These are phyloP conservation scores for Aspergillus bombycis DNA, from an alignment of 2,329 filamentous ascomycete genomes.

Conservation along the genomic window DNA sequence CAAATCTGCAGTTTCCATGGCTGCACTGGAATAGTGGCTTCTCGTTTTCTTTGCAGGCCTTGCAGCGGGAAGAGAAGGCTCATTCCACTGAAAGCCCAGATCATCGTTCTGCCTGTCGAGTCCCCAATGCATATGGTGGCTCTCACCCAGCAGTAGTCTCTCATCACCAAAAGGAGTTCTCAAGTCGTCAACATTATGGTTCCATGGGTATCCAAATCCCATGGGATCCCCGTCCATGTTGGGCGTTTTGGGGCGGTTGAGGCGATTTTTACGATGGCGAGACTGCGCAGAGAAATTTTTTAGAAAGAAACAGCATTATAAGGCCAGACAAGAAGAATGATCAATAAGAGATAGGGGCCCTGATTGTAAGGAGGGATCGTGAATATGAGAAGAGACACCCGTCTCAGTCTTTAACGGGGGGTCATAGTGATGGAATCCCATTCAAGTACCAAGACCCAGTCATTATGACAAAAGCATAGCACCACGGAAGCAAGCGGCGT, in stretches of 20 bases:
- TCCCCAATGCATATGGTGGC: constrained; percentile 1
- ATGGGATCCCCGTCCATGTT: not conserved
- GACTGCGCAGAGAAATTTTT: not conserved
- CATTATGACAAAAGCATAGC: not conserved
- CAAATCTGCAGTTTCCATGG: constrained; percentile 1
- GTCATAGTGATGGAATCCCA: not conserved
- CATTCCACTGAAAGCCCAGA: not conserved
- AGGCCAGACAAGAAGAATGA: not conserved
- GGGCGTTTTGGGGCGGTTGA: not conserved
- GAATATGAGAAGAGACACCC: not conserved
- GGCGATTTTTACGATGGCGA: not conserved
- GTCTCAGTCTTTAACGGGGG: not conserved
- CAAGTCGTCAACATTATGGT: not conserved
- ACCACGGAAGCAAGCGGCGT: not conserved
- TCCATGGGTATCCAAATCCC: not conserved
- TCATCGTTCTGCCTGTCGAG: not conserved
- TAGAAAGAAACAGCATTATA: not conserved
- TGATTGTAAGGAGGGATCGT: not conserved
- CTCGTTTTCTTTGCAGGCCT: constrained; percentile 9
- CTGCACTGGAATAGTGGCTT: not conserved
- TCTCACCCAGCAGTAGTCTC: constrained; percentile 7
- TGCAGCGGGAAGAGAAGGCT: not conserved
- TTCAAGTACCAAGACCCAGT: not conserved
- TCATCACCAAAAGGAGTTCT: not conserved
- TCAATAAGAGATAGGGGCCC: not conserved